Base-by-base conservation (phyloP, 2,329 filamentous ascomycete genomes). In the Fusarium sarcochroum region DNA sequence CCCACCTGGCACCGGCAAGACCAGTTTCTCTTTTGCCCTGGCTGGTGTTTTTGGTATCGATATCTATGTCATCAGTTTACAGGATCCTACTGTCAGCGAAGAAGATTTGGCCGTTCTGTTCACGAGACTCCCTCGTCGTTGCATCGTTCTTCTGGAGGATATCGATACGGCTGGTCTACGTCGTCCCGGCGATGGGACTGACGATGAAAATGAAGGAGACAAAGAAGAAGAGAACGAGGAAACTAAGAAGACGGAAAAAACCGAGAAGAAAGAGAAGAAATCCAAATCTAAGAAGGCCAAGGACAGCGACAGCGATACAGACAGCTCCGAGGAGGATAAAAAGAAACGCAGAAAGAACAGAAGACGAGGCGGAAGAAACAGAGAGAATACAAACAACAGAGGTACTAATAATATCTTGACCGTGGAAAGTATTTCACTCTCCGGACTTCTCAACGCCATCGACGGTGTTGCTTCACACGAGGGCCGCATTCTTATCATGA, bases 381-480 rank as follows among this genome's bases (percentile, higher is more conserved):
- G 38, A 53, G 55, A 50, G 58, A 67, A 53, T 59, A 51, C 48
- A 38, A 48, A 46, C 47, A 63, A 62, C 53, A 71, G 78, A 35
- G 77, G 58, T 30, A 61, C 67, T 58, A 66, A 63, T 20, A 73
- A 61, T 15, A 61, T 69, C 50, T 23, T 75, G 35, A 8, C 70
- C 35, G 18, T 70, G 18, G 74, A 80, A 37, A 72, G 85, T n/a
- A 93, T 94, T 69, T 92, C 91, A 1, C 84, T 96, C 3, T 93
- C 91, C 0, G 92, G 92, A 1, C 84, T 97, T 2, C 85, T 97
- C 51, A 97, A 97, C 77, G 91, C 91, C 59, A 93, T 97, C 62
- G 93, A 97, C 73, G 92, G 93, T 55, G 92, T 94, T 2, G 91
- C 91, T 2, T 91, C 89, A 5, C 91, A 93, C 71, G 92, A 95